Base-by-base conservation (phyloP, 805 yeast species). In the Diddensiella santjacobensis region DNA sequence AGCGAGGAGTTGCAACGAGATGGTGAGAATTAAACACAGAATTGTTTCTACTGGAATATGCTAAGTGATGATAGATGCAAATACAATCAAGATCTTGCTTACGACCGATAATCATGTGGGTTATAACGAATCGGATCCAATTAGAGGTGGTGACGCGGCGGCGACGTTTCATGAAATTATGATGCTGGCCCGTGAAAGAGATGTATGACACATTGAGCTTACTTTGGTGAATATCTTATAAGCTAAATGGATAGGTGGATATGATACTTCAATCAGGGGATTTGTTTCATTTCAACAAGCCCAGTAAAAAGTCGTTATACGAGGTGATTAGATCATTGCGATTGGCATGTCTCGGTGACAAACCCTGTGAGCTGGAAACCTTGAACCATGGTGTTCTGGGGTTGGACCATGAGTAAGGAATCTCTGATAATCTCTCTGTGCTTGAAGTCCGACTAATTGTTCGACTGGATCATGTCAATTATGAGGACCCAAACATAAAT, bases 101-200 rank as follows among this genome's bases (percentile, higher is more conserved):
- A 88, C 99, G 2, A 89, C 98, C 1, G 99, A 93, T 61, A 93
- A 93, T 62, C 99, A 93, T 71, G 96, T 93, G 17, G 99, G 99
- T 1, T 90, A 83, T 63, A 80, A 81, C 50, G 99, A 93, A 62
- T 78, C 77, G 33, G 98, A 93, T 63, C 90, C 96, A 0, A 81
- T 91, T 3, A 74, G 95, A 15, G 96, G 96, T 1, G 84, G 85
- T 58, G 99, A 93, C 60, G 79, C 95, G 0, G 86, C 96, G 86
- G 74, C 68, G 49, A 86, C 96, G 0, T 91, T 93, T 59, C 80
- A 85, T 47, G 99, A 93, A 65, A 80, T 88, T 50, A 77, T 88
- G 77, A 65, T 67, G 53, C 62, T 89, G 2, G 97, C 96, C 5
- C 71, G 71, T 52, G 75, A 74, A 1, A 67, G 73, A 29, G 88